Conservation (phyloP, 192 early-diverging fungal species). For the Linnemannia exigua region DNA sequence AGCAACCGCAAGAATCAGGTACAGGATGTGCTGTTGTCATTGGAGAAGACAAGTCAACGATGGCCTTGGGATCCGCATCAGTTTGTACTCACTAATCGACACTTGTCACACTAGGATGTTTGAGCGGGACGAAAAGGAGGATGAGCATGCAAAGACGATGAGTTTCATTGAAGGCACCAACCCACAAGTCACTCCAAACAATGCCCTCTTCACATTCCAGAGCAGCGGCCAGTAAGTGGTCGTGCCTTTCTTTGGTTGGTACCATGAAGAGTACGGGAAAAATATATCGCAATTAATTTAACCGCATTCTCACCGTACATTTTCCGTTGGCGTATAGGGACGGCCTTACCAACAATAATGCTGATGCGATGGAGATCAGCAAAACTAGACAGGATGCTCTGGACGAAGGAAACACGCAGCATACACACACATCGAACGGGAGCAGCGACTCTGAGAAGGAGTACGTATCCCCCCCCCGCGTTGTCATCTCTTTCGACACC, state of each 20-base stretch:
- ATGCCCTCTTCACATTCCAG: constrained; percentile 28
- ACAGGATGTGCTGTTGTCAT: background rate
- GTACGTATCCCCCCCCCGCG: constrained; percentile 8
- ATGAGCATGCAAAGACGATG: constrained; percentile 47
- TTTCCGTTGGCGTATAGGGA: background rate
- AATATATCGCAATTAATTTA: background rate
- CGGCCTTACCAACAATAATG: constrained; percentile 7
- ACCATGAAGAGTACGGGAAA: too few species aligned
- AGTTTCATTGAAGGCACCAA: constrained; percentile 42
- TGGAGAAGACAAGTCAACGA: background rate
- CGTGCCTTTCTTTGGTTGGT: background rate
- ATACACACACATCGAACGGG: constrained; percentile 7
- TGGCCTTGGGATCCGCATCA: background rate
- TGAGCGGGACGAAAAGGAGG: constrained; percentile 51
- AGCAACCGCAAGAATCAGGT: constrained; percentile 54
- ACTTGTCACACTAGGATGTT: constrained; percentile 35
- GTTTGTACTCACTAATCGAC: background rate
- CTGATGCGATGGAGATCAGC: background rate
- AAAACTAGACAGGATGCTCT: background rate
- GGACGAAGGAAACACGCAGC: constrained; percentile 8
- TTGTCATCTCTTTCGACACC: background rate
- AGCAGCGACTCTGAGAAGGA: constrained; percentile 52
- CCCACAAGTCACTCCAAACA: background rate
- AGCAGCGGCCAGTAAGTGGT: constrained; percentile 13
- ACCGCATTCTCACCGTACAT: background rate